These are phyloP conservation scores for Luzula sylvatica DNA, from an alignment of 176 grass and related monocot species.

Conservation along the genomic window DNA sequence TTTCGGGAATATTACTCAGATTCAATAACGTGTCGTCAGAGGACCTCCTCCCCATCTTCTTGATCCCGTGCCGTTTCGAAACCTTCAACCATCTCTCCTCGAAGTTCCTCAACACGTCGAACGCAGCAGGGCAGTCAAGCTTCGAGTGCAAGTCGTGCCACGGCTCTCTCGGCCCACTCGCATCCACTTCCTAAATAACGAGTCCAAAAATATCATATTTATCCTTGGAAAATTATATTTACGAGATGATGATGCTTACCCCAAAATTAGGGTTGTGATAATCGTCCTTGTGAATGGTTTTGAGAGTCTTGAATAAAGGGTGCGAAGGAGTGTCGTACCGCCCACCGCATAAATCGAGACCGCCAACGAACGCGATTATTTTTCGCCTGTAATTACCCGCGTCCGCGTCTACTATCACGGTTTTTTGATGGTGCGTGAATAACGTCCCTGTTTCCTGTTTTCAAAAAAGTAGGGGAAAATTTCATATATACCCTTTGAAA, in stretches of 20 bases:
- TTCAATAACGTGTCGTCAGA: slow-evolving; percentile 42
- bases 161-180: slow-evolving; percentile 57
- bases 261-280: slow-evolving; percentile 90
- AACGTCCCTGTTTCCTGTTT: slow-evolving; percentile 83
- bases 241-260: no score
- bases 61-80: slow-evolving; percentile 28
- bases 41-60: slow-evolving; percentile 24
- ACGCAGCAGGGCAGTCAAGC: slow-evolving; percentile 62
- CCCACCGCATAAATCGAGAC: slow-evolving; percentile 93
- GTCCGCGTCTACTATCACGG: slow-evolving; percentile 81
- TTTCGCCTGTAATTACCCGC: slow-evolving; percentile 70
- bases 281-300: slow-evolving; percentile 82
- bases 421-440: slow-evolving; percentile 99
- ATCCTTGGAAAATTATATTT: no score
- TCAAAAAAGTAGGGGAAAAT: not conserved
- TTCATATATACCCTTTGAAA: no score
- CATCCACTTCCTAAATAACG: slow-evolving; percentile 28
- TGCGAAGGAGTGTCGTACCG: slow-evolving; percentile 81
- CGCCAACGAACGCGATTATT: slow-evolving; percentile 92
- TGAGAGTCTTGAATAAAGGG: slow-evolving; percentile 64
- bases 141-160: slow-evolving; percentile 86
- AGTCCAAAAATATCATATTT: not conserved
- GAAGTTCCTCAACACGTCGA: slow-evolving; percentile 61
- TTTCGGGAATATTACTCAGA: slow-evolving; percentile 48
- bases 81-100: slow-evolving; percentile 71